These are phyloP conservation scores for Xylaria sp. DNA, from an alignment of 2,329 filamentous ascomycete genomes.

Conservation along the genomic window DNA sequence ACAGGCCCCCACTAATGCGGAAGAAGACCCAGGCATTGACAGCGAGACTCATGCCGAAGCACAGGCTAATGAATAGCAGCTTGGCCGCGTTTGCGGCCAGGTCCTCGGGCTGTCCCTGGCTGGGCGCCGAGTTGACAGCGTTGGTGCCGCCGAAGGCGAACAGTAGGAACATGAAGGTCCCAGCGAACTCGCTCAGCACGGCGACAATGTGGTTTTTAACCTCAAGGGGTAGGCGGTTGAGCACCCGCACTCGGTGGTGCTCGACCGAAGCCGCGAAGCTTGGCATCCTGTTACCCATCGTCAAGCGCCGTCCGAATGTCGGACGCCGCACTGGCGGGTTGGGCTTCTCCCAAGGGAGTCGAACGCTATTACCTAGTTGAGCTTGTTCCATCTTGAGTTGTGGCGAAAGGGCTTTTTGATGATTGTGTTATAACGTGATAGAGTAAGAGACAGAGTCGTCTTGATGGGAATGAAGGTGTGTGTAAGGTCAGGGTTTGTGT, in stretches of 20 bases:
- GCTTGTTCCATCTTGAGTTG: slow-evolving; percentile 11
- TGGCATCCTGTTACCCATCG: neutral
- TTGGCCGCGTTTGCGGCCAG: slow-evolving; percentile 40
- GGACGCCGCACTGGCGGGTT: slow-evolving; percentile 7
- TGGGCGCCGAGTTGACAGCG: slow-evolving; percentile 45
- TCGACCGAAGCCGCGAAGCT: neutral
- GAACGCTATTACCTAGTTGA: slow-evolving; percentile 5
- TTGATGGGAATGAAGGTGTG: neutral
- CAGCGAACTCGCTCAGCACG: slow-evolving; percentile 47
- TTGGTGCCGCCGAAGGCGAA: slow-evolving; percentile 51
- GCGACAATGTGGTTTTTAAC: slow-evolving; percentile 48
- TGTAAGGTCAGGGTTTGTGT: neutral
- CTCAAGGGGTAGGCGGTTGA: slow-evolving; percentile 42
- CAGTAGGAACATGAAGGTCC: slow-evolving; percentile 51
- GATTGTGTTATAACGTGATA: neutral
- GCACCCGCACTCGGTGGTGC: slow-evolving; percentile 32
- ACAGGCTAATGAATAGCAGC: slow-evolving; percentile 52
- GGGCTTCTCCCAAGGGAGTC: slow-evolving; percentile 10
- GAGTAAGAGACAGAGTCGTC: neutral
- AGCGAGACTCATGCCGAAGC: slow-evolving; percentile 53
- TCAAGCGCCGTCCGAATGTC: slow-evolving; percentile 7
- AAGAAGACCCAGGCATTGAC: slow-evolving; percentile 60
- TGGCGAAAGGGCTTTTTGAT: neutral
- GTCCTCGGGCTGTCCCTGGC: slow-evolving; percentile 37
- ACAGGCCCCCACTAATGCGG: slow-evolving; percentile 52